These are phyloP conservation scores for Triticum timopheevii DNA, from an alignment of 176 grass and related monocot species.

Conservation along the genomic window DNA sequence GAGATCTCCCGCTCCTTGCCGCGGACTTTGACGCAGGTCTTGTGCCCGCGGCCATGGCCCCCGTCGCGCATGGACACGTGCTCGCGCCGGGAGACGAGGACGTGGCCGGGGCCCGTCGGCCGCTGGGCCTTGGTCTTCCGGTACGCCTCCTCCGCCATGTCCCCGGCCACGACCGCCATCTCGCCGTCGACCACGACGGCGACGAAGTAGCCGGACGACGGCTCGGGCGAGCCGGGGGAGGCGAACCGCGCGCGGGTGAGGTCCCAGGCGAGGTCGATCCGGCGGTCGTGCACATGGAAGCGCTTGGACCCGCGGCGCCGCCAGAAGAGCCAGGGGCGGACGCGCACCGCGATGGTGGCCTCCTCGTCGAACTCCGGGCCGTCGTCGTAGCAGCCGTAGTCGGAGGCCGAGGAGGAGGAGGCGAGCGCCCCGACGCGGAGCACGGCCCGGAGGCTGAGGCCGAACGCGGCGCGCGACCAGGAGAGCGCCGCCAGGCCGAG, in stretches of 20 bases:
- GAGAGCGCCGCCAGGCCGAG: constrained; percentile 78
- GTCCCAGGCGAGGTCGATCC: constrained; percentile 74
- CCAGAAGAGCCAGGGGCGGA: constrained; percentile 82
- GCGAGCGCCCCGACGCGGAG: constrained; percentile 43
- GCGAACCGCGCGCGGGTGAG: constrained; percentile 66
- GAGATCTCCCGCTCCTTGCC: constrained; percentile 81
- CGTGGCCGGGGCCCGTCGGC: not conserved
- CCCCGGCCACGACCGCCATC: constrained; percentile 71
- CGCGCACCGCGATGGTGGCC: constrained; percentile 36
- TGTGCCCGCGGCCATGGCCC: constrained; percentile 25
- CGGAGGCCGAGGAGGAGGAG: constrained; percentile 20
- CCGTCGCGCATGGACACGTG: constrained; percentile 60
- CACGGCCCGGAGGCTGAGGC: constrained; percentile 75
- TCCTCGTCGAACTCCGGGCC: constrained; percentile 41
- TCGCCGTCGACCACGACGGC: constrained; percentile 68
- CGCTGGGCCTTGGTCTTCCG: constrained; percentile 46
- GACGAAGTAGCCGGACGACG: constrained; percentile 67
- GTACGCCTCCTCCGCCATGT: constrained; percentile 81
- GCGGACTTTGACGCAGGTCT: constrained; percentile 64
- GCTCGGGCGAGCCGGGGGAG: constrained; percentile 52
- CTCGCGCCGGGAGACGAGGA: constrained; percentile 67
- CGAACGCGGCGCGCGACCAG: constrained; percentile 77
- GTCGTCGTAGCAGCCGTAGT: constrained; percentile 34
- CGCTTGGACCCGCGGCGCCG: constrained; percentile 61
- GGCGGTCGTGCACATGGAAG: constrained; percentile 43